Evolutionary conservation across 1,139 yeast species (phyloP).

Genomic region (Ogataea hybrid): DNA sequence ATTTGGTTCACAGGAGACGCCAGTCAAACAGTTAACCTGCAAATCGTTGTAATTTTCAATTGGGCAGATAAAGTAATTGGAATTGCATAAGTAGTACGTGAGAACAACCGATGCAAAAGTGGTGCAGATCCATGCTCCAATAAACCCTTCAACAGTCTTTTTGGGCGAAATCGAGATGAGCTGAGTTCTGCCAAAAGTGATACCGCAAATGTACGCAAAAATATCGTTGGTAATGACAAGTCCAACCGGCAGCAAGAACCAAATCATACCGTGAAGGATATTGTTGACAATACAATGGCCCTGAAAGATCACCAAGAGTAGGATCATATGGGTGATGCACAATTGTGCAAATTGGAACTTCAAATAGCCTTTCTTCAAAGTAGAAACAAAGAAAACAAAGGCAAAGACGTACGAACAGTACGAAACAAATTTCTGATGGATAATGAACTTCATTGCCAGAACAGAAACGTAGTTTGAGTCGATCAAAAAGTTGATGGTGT

Average conservation of each 20-base stretch:
- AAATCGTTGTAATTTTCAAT: constrained; percentile 52
- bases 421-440: constrained; percentile 80
- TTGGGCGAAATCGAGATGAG: constrained; percentile 93
- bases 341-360: constrained; percentile 92
- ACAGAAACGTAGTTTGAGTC: constrained; percentile 43
- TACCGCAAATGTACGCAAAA: constrained; percentile 96
- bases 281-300: constrained; percentile 91
- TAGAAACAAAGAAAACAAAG: constrained; percentile 84
- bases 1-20: constrained; percentile 75
- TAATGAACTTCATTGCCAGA: constrained; percentile 36
- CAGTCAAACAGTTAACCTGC: constrained; percentile 55
- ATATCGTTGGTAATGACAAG: constrained; percentile 93
- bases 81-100: constrained; percentile 61
- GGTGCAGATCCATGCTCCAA: constrained; percentile 98
- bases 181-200: constrained; percentile 92
- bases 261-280: constrained; percentile 84
- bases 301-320: constrained; percentile 87
- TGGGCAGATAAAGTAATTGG: constrained; percentile 85
- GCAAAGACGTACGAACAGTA: constrained; percentile 87
- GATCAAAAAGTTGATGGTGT: constrained; percentile 44
- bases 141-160: constrained; percentile 95
- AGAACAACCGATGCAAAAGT: constrained; percentile 68
- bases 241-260: constrained; percentile 92
- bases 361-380: constrained; percentile 84
- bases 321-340: constrained; percentile 92